Percentiles rank a stretch among this genome's conserved stretches.
phyloP scores from a whole-genome alignment of 2,329 filamentous ascomycete genomes.

The Intubia oerlemansii region DNA sequence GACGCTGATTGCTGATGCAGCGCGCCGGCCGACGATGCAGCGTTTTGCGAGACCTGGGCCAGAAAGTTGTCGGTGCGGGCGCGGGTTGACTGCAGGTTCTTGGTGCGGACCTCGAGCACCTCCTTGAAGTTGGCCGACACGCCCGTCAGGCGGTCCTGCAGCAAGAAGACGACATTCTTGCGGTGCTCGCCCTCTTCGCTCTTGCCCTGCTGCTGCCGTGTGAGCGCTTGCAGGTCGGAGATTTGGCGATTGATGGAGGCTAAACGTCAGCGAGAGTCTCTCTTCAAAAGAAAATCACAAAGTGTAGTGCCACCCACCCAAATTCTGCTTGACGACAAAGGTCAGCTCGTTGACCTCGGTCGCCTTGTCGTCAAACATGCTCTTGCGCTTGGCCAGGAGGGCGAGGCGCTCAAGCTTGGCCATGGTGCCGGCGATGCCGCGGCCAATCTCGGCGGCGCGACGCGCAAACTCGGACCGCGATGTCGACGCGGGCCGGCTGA shows the following conservation, averaged over 20 bases:
- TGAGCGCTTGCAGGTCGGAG: conserved; percentile 55
- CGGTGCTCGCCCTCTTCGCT: conserved; percentile 79
- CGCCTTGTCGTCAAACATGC: conserved; percentile 88
- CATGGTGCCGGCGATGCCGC: conserved; percentile 82
- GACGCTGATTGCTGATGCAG: conserved; percentile 40
- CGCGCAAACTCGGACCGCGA: conserved; percentile 66
- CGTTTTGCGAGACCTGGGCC: conserved; percentile 63
- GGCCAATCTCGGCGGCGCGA: conserved; percentile 75
- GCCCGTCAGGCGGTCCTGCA: conserved; percentile 81
- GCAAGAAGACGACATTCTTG: conserved; percentile 83
- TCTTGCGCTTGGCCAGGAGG: conserved; percentile 60
- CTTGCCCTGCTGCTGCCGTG: conserved; percentile 53
- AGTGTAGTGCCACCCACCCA: conserved; percentile 5
- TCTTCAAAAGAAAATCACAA: too few species aligned
- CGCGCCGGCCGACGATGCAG: conserved; percentile 11
- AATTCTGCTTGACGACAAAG: conserved; percentile 33
- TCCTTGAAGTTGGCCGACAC: conserved; percentile 95
- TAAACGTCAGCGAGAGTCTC: too few species aligned
- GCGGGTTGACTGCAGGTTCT: conserved; percentile 89
- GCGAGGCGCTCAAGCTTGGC: conserved; percentile 73
- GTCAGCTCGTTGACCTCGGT: conserved; percentile 95
- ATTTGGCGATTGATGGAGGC: conserved; percentile 62
- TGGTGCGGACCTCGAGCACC: conserved; percentile 84
- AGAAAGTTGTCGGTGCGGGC: conserved; percentile 94
- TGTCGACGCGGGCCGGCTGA: too few species aligned